Evolutionary conservation across 1,284 basidiomycete genomes (phyloP).

Genomic region (Retiboletus fuscus): DNA sequence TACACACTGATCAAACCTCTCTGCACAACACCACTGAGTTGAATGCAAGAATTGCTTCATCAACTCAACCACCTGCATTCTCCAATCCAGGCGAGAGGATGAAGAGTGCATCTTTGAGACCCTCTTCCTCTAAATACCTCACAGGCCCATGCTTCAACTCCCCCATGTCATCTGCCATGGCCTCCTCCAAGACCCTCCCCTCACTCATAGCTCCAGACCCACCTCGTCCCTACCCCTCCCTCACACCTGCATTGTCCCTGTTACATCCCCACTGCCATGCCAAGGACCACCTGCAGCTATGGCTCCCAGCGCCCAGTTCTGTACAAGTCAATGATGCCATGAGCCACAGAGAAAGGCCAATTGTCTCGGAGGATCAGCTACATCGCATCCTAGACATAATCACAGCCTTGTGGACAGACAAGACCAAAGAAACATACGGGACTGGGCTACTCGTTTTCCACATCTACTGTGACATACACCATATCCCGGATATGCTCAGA

Average conservation of each 20-base stretch:
- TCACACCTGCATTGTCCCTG: not conserved
- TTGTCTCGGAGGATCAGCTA: constrained; percentile 8
- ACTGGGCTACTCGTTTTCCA: constrained; percentile 43
- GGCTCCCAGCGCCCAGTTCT: too few relatives aligned
- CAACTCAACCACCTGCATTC: too few relatives aligned
- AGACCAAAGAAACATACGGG: constrained; percentile 11
- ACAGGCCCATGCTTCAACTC: not conserved
- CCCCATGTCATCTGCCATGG: not conserved
- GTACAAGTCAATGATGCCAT: too few relatives aligned
- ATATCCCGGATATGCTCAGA: constrained; percentile 46
- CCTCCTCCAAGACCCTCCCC: not conserved
- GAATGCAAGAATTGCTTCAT: too few relatives aligned
- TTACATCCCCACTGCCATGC: not conserved
- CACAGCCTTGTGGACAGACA: not conserved
- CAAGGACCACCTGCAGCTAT: not conserved
- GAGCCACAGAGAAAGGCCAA: too few relatives aligned
- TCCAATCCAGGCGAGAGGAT: too few relatives aligned
- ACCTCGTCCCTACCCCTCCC: not conserved
- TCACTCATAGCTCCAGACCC: not conserved
- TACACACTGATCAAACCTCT: too few relatives aligned
- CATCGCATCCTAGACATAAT: too few relatives aligned
- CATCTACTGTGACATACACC: constrained; percentile 44
- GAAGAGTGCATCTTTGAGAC: not conserved
- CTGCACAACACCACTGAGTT: too few relatives aligned
- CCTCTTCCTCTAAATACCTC: constrained; percentile 1